Conservation (phyloP, 1,139 yeast genomes). For the Tardiomyces digboiensis region DNA sequence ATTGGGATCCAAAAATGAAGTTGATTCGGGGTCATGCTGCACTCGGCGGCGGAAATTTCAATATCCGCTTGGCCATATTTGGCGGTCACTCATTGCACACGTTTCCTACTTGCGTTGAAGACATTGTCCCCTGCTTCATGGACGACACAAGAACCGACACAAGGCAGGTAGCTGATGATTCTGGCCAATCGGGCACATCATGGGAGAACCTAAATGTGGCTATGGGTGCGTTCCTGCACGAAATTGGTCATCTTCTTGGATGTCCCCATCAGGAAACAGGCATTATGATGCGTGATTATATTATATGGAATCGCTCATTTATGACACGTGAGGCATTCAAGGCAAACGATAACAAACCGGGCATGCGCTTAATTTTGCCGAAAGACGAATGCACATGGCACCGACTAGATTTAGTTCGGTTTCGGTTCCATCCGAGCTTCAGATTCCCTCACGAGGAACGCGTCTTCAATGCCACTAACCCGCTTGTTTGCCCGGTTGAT, state of each 20-base stretch:
- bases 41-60: conserved; percentile 75
- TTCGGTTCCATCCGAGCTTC: conserved; percentile 74
- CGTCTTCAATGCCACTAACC: conserved; percentile 28
- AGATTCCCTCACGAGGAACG: conserved; percentile 52
- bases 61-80: conserved; percentile 72
- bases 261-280: conserved; percentile 90
- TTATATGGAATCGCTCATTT: conserved; percentile 72
- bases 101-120: conserved; percentile 78
- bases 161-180: conserved; percentile 79
- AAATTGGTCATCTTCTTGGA: conserved; percentile 83
- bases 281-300: conserved; percentile 82
- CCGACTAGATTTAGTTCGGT: conserved; percentile 66
- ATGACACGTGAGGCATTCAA: conserved; percentile 58
- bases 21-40: conserved; percentile 88
- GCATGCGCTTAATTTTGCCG: conserved; percentile 37
- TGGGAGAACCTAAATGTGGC: conserved; percentile 91
- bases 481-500: conserved; percentile 37
- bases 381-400: conserved; percentile 84
- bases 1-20: conserved; percentile 55
- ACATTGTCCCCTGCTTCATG: conserved; percentile 54
- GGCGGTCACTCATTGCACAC: conserved; percentile 91
- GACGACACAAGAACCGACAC: conserved; percentile 59
- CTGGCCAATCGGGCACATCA: conserved; percentile 71
- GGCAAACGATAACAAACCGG: conserved; percentile 39
- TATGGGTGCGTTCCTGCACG: conserved; percentile 92